Evolutionary conservation across 345 rosid genomes (phyloP).

Genomic region (Laguncularia racemosa): DNA sequence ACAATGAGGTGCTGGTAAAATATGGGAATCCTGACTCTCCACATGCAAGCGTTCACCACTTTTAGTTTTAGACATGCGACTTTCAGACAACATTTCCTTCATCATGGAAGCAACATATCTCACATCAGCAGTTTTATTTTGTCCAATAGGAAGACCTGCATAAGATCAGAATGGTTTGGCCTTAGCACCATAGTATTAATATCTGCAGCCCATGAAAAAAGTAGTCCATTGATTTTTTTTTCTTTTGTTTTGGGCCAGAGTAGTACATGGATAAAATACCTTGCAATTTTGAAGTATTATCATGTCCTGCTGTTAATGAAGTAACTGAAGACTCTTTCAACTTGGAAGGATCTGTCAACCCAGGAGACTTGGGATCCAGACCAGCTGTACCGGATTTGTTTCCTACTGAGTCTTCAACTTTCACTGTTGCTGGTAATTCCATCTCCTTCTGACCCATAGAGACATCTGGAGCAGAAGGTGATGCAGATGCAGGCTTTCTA

Average conservation of each 20-base stretch:
- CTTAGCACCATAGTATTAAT: too few relatives aligned
- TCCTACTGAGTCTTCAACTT: constrained; percentile 3
- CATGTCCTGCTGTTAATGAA: constrained; percentile 7
- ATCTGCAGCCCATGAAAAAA: neutral
- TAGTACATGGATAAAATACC: too few relatives aligned
- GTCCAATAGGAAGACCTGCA: constrained; percentile 35
- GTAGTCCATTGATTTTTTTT: neutral
- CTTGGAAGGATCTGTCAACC: constrained; percentile 9
- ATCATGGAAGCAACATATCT: constrained; percentile 58
- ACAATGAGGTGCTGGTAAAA: constrained; percentile 18
- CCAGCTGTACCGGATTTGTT: constrained; percentile 13
- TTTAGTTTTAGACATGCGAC: constrained; percentile 38
- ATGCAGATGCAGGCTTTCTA: constrained; percentile 26
- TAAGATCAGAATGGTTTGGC: constrained; percentile 4
- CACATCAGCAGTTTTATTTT: constrained; percentile 38
- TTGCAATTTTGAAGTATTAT: constrained; percentile 1
- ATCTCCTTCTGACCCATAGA: constrained; percentile 6
- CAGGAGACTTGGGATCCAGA: constrained; percentile 27
- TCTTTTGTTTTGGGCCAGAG: too few relatives aligned
- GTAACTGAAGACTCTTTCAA: constrained; percentile 2
- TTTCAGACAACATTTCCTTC: constrained; percentile 58
- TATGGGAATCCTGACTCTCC: constrained; percentile 25
- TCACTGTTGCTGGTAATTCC: neutral
- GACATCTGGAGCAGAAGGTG: constrained; percentile 25
- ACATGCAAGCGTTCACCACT: constrained; percentile 26